Evolutionary conservation across 306 rosid genomes (phyloP), one percentile per base, ranked within the genome.

Genomic region (Quercus glauca): DNA sequence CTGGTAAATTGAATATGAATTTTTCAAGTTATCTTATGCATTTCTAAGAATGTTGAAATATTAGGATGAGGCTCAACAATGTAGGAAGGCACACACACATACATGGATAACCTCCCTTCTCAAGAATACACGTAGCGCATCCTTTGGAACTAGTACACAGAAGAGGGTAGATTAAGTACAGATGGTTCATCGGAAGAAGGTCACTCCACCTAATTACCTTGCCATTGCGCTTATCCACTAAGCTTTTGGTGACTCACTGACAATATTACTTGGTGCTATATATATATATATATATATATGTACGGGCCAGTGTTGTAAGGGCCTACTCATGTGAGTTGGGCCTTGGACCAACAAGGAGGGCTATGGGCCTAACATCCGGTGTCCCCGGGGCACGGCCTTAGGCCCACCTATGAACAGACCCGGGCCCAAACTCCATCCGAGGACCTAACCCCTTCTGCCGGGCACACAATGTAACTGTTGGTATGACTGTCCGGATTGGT

Each of bases 1-100:
- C 85, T 92, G 99, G 99, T 92, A 86, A 74, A 58, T 52, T 74
- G 57, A 65, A 12, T 53, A 26, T 23, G 45, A 75, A 33, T 51
- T 17, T 59, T 79, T 77, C 73, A 55, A 52, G 70, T 53, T 71
- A 1, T 56, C 74, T 37, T 12, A 69, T 71, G 69, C 41, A 78
- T 31, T 77, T 75, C 43, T 79, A 64, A 28, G 6, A 23, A 43
- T 51, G 55, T 51, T 65, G 56, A 72, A 76, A 37, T 9, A 56
- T 31, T 41, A n/a, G 43, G 5, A 55, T 55, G 51, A 28, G 52
- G 14, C 41, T 26, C 23, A 25, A 17, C 6, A 13, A 19, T 41
- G 17, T 8, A 28, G 31, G 31, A 28, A 20, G 20, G 21, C 26
- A 7, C 18, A 37, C 7, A 1, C 73, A 17, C 21, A 31, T 18